Conservation (phyloP, 2,329 filamentous ascomycete species). For the Alternaria panax region DNA sequence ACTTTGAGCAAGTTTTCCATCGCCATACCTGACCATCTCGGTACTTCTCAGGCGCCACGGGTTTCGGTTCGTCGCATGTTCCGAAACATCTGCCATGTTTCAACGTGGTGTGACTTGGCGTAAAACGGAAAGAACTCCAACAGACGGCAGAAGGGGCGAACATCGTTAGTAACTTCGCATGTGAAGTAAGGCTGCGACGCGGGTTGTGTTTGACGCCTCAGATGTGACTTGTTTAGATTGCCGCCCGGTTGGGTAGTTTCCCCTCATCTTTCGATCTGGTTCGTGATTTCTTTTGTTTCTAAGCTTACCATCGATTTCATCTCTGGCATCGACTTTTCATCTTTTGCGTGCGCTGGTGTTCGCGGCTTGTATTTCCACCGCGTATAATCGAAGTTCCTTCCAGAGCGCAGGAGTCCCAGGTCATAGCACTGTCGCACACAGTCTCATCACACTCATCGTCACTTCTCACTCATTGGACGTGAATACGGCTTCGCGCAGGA, state of each 20-base stretch:
- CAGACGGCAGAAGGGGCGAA: slow-evolving; percentile 6
- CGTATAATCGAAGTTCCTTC: neutral
- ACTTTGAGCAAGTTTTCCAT: neutral
- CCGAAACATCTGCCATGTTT: slow-evolving; percentile 20
- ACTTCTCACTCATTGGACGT: slow-evolving; percentile 11
- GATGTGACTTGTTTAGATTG: neutral
- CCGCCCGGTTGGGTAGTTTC: neutral
- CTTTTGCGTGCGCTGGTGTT: neutral
- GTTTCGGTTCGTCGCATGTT: slow-evolving; percentile 10
- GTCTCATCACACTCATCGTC: slow-evolving; percentile 7
- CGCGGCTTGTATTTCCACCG: neutral
- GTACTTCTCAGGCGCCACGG: neutral
- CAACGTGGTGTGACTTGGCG: slow-evolving; percentile 14
- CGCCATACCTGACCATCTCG: neutral
- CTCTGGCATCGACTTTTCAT: neutral
- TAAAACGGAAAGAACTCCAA: slow-evolving; percentile 3
- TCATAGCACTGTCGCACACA: slow-evolving; percentile 6
- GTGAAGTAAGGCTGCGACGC: slow-evolving; percentile 8
- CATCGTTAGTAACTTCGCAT: neutral
- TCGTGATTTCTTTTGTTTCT: neutral
- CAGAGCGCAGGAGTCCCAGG: neutral
- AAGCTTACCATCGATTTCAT: neutral
- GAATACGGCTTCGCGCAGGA: slow-evolving; percentile 8
- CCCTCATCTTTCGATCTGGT: neutral
- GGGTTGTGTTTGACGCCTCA: slow-evolving; percentile 2